Conservation (phyloP, 73 alveolate species). For the Loxodes magnus region DNA sequence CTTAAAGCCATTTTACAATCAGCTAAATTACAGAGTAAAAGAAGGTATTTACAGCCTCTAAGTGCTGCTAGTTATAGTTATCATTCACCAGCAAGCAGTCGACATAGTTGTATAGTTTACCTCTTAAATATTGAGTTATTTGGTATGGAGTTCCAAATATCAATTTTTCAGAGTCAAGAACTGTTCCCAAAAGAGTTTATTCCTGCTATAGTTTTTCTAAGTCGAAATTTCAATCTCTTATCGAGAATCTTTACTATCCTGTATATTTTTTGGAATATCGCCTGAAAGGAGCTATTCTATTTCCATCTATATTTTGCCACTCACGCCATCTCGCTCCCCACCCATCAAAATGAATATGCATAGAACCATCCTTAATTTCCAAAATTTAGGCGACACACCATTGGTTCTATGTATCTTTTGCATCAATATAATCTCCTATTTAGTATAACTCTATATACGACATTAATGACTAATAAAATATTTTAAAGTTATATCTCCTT, state of each 20-base stretch:
- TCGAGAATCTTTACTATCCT: conserved; percentile 39
- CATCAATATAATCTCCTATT: no score
- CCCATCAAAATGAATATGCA: conserved; percentile 41
- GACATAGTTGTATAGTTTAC: conserved; percentile 48
- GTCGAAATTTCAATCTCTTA: conserved; percentile 25
- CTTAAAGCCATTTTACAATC: conserved; percentile 25
- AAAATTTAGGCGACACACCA: no score
- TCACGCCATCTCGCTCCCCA: conserved; percentile 45
- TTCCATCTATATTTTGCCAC: conserved; percentile 2
- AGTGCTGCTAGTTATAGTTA: neutral
- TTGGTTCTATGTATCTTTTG: no score
- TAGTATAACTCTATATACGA: no score
- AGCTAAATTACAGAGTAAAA: conserved; percentile 36
- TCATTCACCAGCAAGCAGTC: conserved; percentile 47
- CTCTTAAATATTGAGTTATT: conserved; percentile 47
- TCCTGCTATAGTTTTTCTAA: neutral
- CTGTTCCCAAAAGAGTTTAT: neutral
- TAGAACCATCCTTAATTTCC: no score
- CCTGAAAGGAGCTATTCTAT: conserved; percentile 35
- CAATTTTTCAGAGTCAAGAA: neutral
- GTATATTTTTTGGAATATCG: conserved; percentile 34
- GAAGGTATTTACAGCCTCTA: neutral
- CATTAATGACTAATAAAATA: no score
- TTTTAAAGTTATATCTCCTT: no score
- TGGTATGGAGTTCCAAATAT: conserved; percentile 16